Base-by-base conservation (phyloP, 441 rosid species). In the Populus hybrid region DNA sequence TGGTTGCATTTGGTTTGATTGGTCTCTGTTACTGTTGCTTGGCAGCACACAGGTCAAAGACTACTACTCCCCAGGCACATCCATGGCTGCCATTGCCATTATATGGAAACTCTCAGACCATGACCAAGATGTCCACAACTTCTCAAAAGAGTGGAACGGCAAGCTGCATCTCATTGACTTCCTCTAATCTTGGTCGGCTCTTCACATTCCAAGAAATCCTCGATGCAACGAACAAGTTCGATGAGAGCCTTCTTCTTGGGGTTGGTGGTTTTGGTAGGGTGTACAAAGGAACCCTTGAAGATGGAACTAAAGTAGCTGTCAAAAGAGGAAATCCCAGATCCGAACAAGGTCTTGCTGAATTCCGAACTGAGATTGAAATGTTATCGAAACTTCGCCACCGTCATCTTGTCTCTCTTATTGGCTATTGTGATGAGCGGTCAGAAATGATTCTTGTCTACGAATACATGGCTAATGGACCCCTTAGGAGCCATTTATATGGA, bases 211-310 rank as follows among this genome's bases (percentile, higher is more conserved):
- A 89, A 87, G 99, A 96, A 82, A 94, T 96, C 84, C 90, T 89
- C 61, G 98, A 93, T 75, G 96, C 95, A 20, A 92, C 99, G 77
- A 96, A 92, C 81, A 94, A 93, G 68, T 96, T 94, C 46, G 98
- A 96, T 34, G 98, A 94, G 89, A 83, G 85, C 76, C 87, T 87
- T 34, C 85, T 96, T 70, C 97, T 96, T 12, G 99, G 99, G 63
- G 98, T 96, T 59, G 99, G 99, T 32, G 99, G 99, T 18, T 96
- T 96, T 64, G 99, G 99, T 11, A 87, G 97, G 77, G 99, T 96
- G 42, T 96, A 94, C 80, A 89, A 92, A 75, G 99, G 98, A 75
- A 92, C 91, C 35, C 85, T 96, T 53, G 99, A 96, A 69, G 98
- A 93, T 61, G 97, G 96, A 18, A 94, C 95, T 21, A 87, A 85